These are phyloP conservation scores for Mycena alexandri DNA, from an alignment of 768 basidiomycete species.

Conservation along the genomic window DNA sequence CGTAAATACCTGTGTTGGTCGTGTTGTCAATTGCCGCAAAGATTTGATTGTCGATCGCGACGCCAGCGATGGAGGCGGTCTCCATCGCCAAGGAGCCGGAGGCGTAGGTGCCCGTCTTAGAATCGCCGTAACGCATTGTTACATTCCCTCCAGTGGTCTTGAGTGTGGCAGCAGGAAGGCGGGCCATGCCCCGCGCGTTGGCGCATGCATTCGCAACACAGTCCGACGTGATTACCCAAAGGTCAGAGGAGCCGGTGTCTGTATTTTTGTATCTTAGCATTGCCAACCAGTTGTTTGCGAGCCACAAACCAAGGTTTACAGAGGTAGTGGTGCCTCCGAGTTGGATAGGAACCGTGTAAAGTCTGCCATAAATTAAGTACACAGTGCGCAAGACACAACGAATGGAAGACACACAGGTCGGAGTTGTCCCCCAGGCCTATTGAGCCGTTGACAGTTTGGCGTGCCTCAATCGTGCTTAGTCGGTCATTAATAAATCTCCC, in stretches of 20 bases:
- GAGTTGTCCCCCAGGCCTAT: conserved; percentile 49
- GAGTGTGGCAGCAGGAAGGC: conserved; percentile 58
- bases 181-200: conserved; percentile 47
- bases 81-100: conserved; percentile 68
- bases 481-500: conserved; percentile 36
- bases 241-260: conserved; percentile 82
- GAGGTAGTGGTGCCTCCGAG: conserved; percentile 57
- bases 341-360: conserved; percentile 61
- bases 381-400: not conserved
- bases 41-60: conserved; percentile 62
- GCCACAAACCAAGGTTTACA: conserved; percentile 61
- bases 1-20: conserved; percentile 51
- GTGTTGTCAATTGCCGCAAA: conserved; percentile 72
- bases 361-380: conserved; percentile 13
- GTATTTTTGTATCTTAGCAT: not conserved
- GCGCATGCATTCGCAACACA: conserved; percentile 59
- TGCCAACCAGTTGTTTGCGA: not conserved
- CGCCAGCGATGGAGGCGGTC: conserved; percentile 64
- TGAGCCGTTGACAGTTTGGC: conserved; percentile 48
- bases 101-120: conserved; percentile 72
- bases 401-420: conserved; percentile 31
- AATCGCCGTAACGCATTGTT: conserved; percentile 73
- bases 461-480: conserved; percentile 28
- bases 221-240: conserved; percentile 72
- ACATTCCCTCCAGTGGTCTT: conserved; percentile 53